A percentile compares a stretch with the other conserved stretches of the same genome.
Evolutionary conservation across 371 early-diverging fungal species (phyloP).

Genomic region (Mortierella sp.): DNA sequence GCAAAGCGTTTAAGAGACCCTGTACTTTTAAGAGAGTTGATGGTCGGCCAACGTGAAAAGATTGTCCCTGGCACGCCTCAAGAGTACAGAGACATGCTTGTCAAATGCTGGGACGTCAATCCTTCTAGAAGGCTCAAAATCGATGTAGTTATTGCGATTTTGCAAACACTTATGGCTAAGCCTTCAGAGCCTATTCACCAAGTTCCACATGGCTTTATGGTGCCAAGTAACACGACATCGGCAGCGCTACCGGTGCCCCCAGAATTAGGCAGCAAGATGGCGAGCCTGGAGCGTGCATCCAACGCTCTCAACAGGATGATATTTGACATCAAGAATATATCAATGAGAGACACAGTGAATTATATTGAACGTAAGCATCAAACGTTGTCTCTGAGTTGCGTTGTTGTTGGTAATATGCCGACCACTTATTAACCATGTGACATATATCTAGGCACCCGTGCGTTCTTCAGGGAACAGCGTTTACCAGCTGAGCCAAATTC

Average conservation of each 20-base stretch:
- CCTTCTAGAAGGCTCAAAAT: constrained; percentile 24
- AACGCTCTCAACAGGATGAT: constrained; percentile 48
- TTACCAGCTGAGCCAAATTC: constrained; percentile 27
- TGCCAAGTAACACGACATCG: constrained; percentile 41
- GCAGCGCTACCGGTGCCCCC: constrained; percentile 50
- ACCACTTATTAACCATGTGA: not conserved
- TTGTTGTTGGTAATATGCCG: not conserved
- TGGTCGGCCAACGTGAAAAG: constrained; percentile 43
- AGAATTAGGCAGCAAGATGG: constrained; percentile 40
- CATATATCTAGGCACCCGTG: constrained; percentile 19
- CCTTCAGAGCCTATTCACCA: constrained; percentile 31
- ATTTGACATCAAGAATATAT: constrained; percentile 40
- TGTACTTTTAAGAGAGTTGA: constrained; percentile 26
- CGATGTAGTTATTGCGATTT: constrained; percentile 34
- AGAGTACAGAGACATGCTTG: constrained; percentile 36
- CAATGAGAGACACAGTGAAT: constrained; percentile 42
- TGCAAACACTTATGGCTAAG: constrained; percentile 43
- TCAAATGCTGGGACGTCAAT: constrained; percentile 49
- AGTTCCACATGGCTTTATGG: constrained; percentile 27
- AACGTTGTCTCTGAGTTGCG: not conserved
- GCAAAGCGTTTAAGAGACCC: constrained; percentile 37
- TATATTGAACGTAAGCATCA: constrained; percentile 39
- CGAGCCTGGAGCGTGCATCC: constrained; percentile 42
- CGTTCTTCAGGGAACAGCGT: constrained; percentile 28
- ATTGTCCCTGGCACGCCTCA: constrained; percentile 40